Base-by-base conservation (phyloP, 2,329 filamentous ascomycete genomes). In the Trichoderma koningii region DNA sequence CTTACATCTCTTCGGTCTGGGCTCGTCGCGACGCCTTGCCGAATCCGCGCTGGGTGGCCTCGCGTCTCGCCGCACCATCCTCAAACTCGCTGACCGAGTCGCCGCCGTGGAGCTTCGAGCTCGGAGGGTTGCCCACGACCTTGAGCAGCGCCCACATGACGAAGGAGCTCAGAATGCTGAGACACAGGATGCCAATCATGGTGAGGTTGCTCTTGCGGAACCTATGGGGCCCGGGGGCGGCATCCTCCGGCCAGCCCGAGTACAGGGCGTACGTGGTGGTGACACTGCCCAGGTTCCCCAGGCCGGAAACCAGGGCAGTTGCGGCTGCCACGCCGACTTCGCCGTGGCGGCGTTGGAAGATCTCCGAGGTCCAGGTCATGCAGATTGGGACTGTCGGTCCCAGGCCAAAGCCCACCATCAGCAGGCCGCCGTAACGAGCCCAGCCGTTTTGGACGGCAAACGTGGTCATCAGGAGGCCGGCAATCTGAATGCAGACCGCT, bases 351-450 rank as follows among this genome's bases (percentile, higher is more conserved):
- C 85, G 85, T 78, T 96, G 92, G 81, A 97, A 97, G 73, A 96
- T 89, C 77, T 96, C 91, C 68, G 88, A 91, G 38, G 91, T 92
- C 93, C 93, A 96, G 42, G 92, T 89, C 93, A 97, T 97, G 76
- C 91, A 94, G 72, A 94, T 94, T 12, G 93, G 93, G 1, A 96
- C 92, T 0, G 93, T 96, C 3, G 93, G 93, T 1, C 93, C 93
- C 2, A 97, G 87, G 0, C 93, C 93, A 72, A 96, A 96, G 5
- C 93, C 93, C 42, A 97, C 89, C 78, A 97, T 89, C 57, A 97
- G 80, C n/a, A 97, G 85, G 4, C 93, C 93, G 55, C 90, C 91
- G 74, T 97, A 97, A 48, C 92, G 87, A 2, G 91, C 88, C 92
- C 92, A 97, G 44, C 89, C 87, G 70, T 88, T 87, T 42, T 79